Evolutionary conservation across 2,329 filamentous ascomycete species (phyloP), one percentile per base, ranked within the genome.

Genomic region (Coniochaeta prunicola): DNA sequence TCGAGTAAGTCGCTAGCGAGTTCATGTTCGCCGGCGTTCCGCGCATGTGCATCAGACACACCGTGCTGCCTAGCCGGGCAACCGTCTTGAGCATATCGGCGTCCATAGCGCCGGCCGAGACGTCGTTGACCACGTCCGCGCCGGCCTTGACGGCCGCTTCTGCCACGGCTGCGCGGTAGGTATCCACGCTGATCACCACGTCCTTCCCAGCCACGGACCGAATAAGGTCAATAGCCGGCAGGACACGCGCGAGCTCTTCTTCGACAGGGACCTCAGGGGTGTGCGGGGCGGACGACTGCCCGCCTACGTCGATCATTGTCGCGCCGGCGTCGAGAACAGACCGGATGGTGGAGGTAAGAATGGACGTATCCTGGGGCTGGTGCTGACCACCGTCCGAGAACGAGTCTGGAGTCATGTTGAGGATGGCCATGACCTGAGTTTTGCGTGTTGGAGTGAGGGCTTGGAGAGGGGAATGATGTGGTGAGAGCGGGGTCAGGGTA

Each of bases 391-490:
- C 93, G 69, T 97, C 92, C 1, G 93, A 97, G 77, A 99, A 99
- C 10, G 93, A 97, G 74, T 99, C 93, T 0, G 93, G 93, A 0
- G 94, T 97, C 57, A 96, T 77, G 73, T 99, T 99, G 53, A 97
- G 79, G 63, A 99, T 96, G 58, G 90, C 90, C 94, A 99, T 99
- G 64, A 97, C 75, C 53, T 85, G 84, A 0, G 93, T 97, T 57
- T 76, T 79, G 54, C 87, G 82, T 53, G 80, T 77, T 7, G 80
- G 74, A 33, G 77, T 74, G 31, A 85, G 74, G 19, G 89, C 80
- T 56, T 83, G 82, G 40, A 94, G 74, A 1, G 84, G 77, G 12
- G 79, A 72, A 38, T 81, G 70, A 6, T 71, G 70, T 6, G 72
- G 53, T 2, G 78, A 79, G 36, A 87, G 71, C 2, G 84, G 83